Evolutionary conservation across 2,329 filamentous ascomycete species (phyloP), one percentile per base, ranked within the genome.

Genomic region (Karstenula rhodostoma): DNA sequence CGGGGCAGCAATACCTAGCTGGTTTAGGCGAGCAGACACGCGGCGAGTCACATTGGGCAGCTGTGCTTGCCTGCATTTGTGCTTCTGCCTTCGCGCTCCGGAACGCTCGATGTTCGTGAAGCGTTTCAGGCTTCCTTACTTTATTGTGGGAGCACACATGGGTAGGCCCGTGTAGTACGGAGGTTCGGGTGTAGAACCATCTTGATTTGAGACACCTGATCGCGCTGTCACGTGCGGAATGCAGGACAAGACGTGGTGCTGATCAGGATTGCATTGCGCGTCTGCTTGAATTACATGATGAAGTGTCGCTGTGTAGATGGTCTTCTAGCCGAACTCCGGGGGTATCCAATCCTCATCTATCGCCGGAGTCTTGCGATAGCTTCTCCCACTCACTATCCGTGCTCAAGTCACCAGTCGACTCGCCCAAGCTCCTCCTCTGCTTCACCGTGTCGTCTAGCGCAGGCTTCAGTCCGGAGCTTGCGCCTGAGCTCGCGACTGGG

Each of bases 361-460:
- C 75, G 27, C 65, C 74, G n/a, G 74, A 75, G 50, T 73, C 77
- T 61, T 80, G 82, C 77, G 91, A 90, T 23, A 98, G 90, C 83
- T 95, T 96, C 82, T 97, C 94, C 94, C 94, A 98, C 80, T 98
- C 94, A 73, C 94, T 94, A 80, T 98, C 94, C 4, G 94, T 97
- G 79, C 93, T 94, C 63, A 84, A 72, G 65, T 87, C 85, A 12
- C 83, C 84, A 10, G 73, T 83, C 56, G 83, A 83, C 58, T 83
- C 83, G 12, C 80, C 77, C 58, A 79, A 69, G 63, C 75, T 81
- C 69, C 72, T 77, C 60, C 81, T 77, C 73, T 82, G 82, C 73
- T 79, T 80, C 63, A 82, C 33, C 48, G 78, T 79, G 33, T 77
- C 75, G 37, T 78, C 71, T 27, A 66, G 68, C 19, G 68, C 55